Evolutionary conservation across 2,329 filamentous ascomycete genomes (phyloP), one percentile per base, ranked within the genome.

Genomic region (Myriosclerotinia duriaeana): DNA sequence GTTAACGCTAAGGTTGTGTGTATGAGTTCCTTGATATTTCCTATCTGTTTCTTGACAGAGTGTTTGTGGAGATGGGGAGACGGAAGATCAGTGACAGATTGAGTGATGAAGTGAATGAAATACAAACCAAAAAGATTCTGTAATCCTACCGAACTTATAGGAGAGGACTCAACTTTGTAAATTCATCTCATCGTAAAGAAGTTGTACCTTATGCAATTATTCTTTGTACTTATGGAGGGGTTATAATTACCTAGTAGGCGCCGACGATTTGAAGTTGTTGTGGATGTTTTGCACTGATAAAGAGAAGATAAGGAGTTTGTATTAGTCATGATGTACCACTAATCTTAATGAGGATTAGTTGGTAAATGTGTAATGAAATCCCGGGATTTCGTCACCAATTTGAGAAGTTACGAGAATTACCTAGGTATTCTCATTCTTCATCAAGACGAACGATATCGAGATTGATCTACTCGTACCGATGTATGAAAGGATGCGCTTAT

Each of bases 181-280:
- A 8, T 20, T 48, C 30, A 22, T 34, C 1, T 48, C 30, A 22
- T 34, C 1, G 8, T 20, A 26, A 60, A 26, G 56, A 60, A 38
- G 14, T 60, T 40, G 30, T 38, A 60, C 58, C 12, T 48, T 20
- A 26, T 60, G 42, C 30, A 48, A 48, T 50, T 26, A 22, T 26
- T 60, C 56, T 50, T 60, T 60, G 30, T 50, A 50, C n/a, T n/a
- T n/a, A n/a, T 60, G 30, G 56, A 60, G 30, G 44, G 44, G 30
- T 60, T 50, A 20, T 50, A 50, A n/a, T n/a, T 60, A 60, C 12
- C 3, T 38, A 60, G 11, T n/a, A n/a, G n/a, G 30, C 30, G 30
- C 34, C 44, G 30, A 50, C 9, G n/a, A 26, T 50, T 34, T 34
- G 30, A 34, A 34, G 2, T 34, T 5, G 30, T 34, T 34, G 5